phyloP scores from a whole-genome alignment of 768 basidiomycete genomes.

The Trametes villosa region DNA sequence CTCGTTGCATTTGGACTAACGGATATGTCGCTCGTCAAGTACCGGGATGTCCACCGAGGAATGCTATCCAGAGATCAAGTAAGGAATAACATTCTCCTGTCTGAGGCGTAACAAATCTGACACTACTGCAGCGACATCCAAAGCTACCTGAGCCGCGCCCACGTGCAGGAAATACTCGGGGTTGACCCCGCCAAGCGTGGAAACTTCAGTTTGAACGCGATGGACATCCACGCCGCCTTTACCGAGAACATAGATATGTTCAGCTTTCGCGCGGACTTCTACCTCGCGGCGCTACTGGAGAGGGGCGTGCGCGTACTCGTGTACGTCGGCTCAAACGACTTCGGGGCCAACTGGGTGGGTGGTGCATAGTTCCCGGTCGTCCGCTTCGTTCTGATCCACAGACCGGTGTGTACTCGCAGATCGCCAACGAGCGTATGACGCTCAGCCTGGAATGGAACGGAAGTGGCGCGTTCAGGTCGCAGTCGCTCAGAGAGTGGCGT shows the following conservation, averaged over 20 bases:
- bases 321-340: constrained; percentile 59
- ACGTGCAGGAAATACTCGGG: constrained; percentile 60
- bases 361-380: not conserved
- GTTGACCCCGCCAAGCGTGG: constrained; percentile 51
- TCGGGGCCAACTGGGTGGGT: constrained; percentile 55
- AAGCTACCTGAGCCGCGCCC: constrained; percentile 61
- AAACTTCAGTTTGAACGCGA: constrained; percentile 45
- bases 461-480: no score
- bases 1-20: no score
- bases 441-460: no score
- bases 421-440: constrained; percentile 65
- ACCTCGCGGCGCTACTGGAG: constrained; percentile 57
- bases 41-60: no score
- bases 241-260: constrained; percentile 42
- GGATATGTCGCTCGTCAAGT: no score
- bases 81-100: constrained; percentile 9
- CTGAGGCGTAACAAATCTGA: not conserved
- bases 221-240: constrained; percentile 54
- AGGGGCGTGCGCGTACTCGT: constrained; percentile 53
- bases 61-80: constrained; percentile 34
- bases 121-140: constrained; percentile 49
- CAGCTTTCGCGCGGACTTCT: constrained; percentile 33
- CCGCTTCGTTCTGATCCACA: not conserved
- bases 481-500: no score
- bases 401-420: not conserved